These are phyloP conservation scores for Candida railenensis DNA, from an alignment of 805 yeast species.

Conservation along the genomic window DNA sequence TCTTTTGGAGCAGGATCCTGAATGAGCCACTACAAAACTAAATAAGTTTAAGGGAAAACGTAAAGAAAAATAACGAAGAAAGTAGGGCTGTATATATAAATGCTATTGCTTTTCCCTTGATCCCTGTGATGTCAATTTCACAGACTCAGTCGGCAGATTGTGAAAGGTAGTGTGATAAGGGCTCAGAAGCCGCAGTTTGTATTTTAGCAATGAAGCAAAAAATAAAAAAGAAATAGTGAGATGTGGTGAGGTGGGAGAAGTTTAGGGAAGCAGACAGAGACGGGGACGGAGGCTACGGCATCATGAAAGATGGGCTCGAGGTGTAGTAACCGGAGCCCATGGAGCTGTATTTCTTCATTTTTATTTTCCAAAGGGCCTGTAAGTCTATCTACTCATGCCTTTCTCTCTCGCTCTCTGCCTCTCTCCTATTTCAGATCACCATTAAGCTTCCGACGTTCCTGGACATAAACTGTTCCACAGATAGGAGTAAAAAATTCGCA, in stretches of 20 bases:
- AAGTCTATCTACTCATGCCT: neutral
- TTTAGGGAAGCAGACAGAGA: no score
- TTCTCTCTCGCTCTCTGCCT: neutral
- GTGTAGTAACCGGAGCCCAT: no score
- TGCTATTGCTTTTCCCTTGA: neutral
- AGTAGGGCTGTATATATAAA: neutral
- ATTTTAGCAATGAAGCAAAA: neutral
- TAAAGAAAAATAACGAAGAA: neutral
- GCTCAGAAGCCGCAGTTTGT: constrained; percentile 3
- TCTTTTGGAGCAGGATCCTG: no score
- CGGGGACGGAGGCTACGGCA: no score
- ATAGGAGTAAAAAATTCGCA: neutral
- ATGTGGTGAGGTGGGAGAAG: neutral
- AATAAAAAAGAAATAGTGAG: neutral
- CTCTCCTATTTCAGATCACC: neutral
- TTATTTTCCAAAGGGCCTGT: neutral
- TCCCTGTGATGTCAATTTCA: constrained; percentile 2
- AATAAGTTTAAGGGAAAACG: neutral
- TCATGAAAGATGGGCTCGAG: no score
- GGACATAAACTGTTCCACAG: neutral
- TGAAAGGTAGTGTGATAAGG: constrained; percentile 2
- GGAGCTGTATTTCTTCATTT: neutral
- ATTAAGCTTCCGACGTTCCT: constrained; percentile 1
- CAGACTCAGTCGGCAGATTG: neutral
- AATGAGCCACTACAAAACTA: no score